Base-by-base conservation (phyloP, 1,139 yeast species). In the Lodderomyces orthopsilosis region DNA sequence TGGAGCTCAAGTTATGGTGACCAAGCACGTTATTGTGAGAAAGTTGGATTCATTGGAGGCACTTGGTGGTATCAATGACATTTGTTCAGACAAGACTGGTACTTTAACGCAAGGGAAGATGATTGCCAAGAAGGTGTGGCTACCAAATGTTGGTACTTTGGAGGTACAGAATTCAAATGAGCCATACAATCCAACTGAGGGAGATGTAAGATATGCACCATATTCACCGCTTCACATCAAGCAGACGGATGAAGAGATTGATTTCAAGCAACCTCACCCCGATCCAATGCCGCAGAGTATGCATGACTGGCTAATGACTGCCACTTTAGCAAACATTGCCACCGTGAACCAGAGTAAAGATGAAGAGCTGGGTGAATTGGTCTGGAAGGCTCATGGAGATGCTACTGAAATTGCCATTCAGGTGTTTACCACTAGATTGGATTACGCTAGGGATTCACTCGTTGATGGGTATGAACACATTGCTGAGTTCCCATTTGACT, bases 341-440 rank as follows among this genome's bases (percentile, higher is more conserved):
- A 68, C 73, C 13, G 78, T 85, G 18, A 47, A 45, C 18, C 45
- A 42, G 23, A 69, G 68, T 18, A 48, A 46, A 35, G 68, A 68
- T 36, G 56, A 57, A 17, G 66, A 66, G 41, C 66, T 59, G 30
- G 74, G 70, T 3, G 70, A 64, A 37, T 24, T 43, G 26, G 32
- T 30, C 7, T 86, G 93, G 93, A 79, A 78, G 53, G 90, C 88
- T 12, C 83, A 81, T 54, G 95, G 94, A 42, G 95, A 86, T 58
- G 91, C 95, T 34, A 86, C 95, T 5, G 95, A 86, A 63, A 79
- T 84, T 55, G 93, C 95, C 9, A 83, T 86, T 49, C 87, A 85
- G 56, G 90, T 86, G 0, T 85, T 85, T 57, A 75, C 81, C 12
- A 65, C 78, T 34, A 71, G 93, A 51, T 62, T 82, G 38, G 76